Evolutionary conservation across 2,329 filamentous ascomycete species (phyloP).

Genomic region (Clonostachys chloroleuca): DNA sequence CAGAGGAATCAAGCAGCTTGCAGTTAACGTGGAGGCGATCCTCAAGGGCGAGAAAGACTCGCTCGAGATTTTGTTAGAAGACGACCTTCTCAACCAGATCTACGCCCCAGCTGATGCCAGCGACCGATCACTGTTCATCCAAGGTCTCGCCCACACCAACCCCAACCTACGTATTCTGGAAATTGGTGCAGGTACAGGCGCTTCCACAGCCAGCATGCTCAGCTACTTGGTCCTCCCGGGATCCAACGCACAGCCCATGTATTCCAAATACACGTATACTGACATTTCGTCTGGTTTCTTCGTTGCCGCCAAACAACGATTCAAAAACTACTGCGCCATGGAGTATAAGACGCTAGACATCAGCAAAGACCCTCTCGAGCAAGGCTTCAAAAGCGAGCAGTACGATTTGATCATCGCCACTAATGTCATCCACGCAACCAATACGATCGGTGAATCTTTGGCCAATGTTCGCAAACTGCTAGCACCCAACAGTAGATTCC

Average conservation of each 20-base stretch:
- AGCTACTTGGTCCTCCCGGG: conserved; percentile 3
- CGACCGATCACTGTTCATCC: conserved; percentile 9
- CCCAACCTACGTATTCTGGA: conserved; percentile 28
- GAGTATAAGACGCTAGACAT: conserved; percentile 12
- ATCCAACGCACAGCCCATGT: conserved; percentile 5
- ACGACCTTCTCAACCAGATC: conserved; percentile 2
- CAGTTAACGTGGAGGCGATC: too few species aligned
- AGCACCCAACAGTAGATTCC: too few species aligned
- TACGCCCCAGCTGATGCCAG: conserved; percentile 7
- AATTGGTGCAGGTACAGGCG: conserved; percentile 33
- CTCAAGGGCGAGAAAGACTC: too few species aligned
- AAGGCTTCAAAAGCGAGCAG: conserved; percentile 18
- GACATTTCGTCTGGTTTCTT: conserved; percentile 21
- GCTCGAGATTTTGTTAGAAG: too few species aligned
- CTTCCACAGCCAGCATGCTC: conserved; percentile 24
- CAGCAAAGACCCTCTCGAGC: conserved; percentile 13
- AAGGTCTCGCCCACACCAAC: conserved; percentile 14
- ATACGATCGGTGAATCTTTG: neutral
- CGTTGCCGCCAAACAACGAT: conserved; percentile 15
- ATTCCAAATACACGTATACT: conserved; percentile 20
- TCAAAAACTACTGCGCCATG: conserved; percentile 9
- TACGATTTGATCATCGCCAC: conserved; percentile 31
- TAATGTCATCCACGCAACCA: conserved; percentile 29
- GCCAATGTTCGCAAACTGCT: conserved; percentile 6
- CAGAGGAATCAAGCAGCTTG: too few species aligned